A percentile compares a stretch with the other conserved stretches of the same genome.
Evolutionary conservation across 2,329 filamentous ascomycete species (phyloP).

Genomic region (Fusarium equiseti): DNA sequence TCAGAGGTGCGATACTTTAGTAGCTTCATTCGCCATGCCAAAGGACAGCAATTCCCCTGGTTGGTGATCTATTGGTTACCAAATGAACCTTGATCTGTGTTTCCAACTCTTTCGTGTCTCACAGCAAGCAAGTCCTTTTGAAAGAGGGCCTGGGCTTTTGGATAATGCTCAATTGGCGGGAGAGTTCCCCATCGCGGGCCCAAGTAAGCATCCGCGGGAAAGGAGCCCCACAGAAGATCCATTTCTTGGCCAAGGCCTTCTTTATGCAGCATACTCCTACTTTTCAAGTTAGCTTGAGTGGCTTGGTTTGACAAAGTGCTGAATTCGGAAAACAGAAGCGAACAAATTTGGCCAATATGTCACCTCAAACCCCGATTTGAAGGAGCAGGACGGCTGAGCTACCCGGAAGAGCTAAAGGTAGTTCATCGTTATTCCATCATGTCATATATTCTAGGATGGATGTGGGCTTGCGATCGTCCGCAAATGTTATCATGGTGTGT

Average conservation of each 20-base stretch:
- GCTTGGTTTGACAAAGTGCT: slow-evolving; percentile 45
- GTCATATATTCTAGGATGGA: neutral
- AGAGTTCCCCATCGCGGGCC: slow-evolving; percentile 26
- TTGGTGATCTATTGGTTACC: slow-evolving; percentile 44
- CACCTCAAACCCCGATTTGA: slow-evolving; percentile 32
- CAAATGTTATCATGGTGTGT: slow-evolving; percentile 1
- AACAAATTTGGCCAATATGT: slow-evolving; percentile 51
- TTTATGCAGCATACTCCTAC: slow-evolving; percentile 25
- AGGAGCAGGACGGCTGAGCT: slow-evolving; percentile 19
- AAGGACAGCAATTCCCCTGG: neutral
- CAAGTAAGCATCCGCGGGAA: slow-evolving; percentile 36
- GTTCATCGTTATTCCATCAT: slow-evolving; percentile 6
- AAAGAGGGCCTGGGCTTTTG: neutral
- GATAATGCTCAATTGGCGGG: neutral
- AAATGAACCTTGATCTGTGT: slow-evolving; percentile 34
- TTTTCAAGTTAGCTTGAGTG: slow-evolving; percentile 16
- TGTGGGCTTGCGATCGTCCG: neutral
- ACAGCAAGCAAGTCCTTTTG: slow-evolving; percentile 25
- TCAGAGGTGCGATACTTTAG: neutral
- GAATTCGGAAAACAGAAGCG: slow-evolving; percentile 58
- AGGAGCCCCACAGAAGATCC: slow-evolving; percentile 36
- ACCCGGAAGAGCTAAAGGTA: slow-evolving; percentile 8
- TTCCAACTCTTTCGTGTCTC: slow-evolving; percentile 31
- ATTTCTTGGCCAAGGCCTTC: slow-evolving; percentile 20
- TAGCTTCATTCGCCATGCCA: slow-evolving; percentile 13